These are phyloP conservation scores for Diddensiella caesifluorescens DNA, from an alignment of 805 yeast species.

Conservation along the genomic window DNA sequence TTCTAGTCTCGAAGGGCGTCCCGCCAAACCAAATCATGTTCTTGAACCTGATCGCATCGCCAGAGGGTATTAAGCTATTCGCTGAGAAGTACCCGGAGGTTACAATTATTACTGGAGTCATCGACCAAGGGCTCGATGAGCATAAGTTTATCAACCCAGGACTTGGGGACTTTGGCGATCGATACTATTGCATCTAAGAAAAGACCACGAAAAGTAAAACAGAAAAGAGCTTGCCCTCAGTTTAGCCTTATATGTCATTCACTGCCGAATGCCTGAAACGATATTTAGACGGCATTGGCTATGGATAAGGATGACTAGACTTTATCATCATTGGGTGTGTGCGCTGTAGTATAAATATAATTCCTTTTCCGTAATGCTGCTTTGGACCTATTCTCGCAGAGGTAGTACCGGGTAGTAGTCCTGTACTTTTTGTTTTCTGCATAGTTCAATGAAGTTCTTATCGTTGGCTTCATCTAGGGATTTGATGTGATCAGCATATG, in stretches of 20 bases:
- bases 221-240: conserved; percentile 14
- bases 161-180: conserved; percentile 95
- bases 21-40: conserved; percentile 81
- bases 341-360: background rate
- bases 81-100: conserved; percentile 74
- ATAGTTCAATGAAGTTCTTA: conserved; percentile 3
- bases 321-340: conserved; percentile 11
- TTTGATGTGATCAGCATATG: conserved; percentile 3
- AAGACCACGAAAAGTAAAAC: background rate
- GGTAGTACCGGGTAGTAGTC: conserved; percentile 22
- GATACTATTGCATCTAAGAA: conserved; percentile 83
- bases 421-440: conserved; percentile 1
- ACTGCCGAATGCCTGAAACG: conserved; percentile 5
- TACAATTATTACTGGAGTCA: conserved; percentile 87
- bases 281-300: conserved; percentile 7
- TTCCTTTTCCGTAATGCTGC: background rate
- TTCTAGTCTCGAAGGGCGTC: conserved; percentile 80
- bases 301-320: conserved; percentile 19
- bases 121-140: conserved; percentile 83
- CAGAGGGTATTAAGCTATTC: conserved; percentile 85
- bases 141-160: conserved; percentile 88
- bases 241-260: conserved; percentile 10
- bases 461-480: conserved; percentile 13
- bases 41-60: conserved; percentile 86
- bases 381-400: no score